A percentile compares a stretch with the other conserved stretches of the same genome.
Evolutionary conservation across 371 early-diverging fungal species (phyloP).

Genomic region (Zancudomyces culisetae): DNA sequence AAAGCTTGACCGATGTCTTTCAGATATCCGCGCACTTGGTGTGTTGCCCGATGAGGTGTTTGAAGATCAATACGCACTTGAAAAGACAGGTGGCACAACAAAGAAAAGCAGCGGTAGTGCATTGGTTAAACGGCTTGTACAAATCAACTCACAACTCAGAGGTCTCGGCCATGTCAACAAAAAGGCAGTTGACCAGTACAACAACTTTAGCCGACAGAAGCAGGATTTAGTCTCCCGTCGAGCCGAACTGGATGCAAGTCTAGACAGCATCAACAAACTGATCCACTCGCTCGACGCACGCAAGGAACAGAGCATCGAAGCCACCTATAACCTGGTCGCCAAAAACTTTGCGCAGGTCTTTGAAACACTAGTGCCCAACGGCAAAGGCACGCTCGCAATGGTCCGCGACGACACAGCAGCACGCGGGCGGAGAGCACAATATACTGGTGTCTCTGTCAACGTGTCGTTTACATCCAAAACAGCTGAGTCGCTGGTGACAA

Average conservation of each 20-base stretch:
- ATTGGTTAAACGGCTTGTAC: conserved; percentile 47
- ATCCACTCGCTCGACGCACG: conserved; percentile 78
- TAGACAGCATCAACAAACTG: conserved; percentile 61
- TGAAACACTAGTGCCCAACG: conserved; percentile 76
- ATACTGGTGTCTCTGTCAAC: conserved; percentile 80
- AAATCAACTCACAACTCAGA: conserved; percentile 63
- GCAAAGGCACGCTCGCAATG: conserved; percentile 75
- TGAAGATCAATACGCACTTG: conserved; percentile 32
- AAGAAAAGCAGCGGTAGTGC: background rate
- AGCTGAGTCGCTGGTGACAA: conserved; percentile 65
- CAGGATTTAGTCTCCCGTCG: conserved; percentile 63
- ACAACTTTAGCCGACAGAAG: conserved; percentile 75
- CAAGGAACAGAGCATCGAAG: conserved; percentile 92
- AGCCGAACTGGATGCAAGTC: conserved; percentile 67
- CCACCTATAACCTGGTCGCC: conserved; percentile 86
- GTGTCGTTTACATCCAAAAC: conserved; percentile 74
- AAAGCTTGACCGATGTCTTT: conserved; percentile 68
- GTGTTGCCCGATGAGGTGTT: conserved; percentile 91
- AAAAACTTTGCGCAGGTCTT: conserved; percentile 74
- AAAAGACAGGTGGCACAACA: conserved; percentile 13
- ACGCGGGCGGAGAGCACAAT: conserved; percentile 30
- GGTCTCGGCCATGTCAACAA: conserved; percentile 90
- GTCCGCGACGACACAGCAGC: conserved; percentile 19
- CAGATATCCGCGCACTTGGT: conserved; percentile 84
- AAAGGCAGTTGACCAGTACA: conserved; percentile 92